phyloP scores from a whole-genome alignment of 2,329 filamentous ascomycete genomes.

The Sphaerulina musiva region DNA sequence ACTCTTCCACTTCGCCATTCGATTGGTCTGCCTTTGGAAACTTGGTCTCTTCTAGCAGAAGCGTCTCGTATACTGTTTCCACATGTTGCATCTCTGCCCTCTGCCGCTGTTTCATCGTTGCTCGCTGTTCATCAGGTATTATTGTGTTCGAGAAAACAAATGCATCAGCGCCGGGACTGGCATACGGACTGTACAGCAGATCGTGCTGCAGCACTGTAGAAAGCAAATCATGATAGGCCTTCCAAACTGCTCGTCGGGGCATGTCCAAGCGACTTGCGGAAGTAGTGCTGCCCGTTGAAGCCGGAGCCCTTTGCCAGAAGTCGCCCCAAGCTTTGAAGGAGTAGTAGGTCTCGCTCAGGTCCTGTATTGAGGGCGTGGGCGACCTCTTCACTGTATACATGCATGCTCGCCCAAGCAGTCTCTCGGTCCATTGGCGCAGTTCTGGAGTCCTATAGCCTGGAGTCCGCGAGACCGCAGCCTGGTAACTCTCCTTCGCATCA shows the following conservation, averaged over 20 bases:
- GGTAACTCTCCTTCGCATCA: conserved; percentile 24
- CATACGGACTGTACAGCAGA: conserved; percentile 46
- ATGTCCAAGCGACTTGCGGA: conserved; percentile 38
- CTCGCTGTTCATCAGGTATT: conserved; percentile 24
- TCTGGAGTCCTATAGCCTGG: conserved; percentile 29
- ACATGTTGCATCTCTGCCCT: conserved; percentile 71
- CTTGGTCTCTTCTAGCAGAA: conserved; percentile 68
- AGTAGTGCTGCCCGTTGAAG: conserved; percentile 19
- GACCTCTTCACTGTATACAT: conserved; percentile 25
- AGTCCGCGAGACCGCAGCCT: conserved; percentile 18
- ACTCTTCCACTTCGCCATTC: conserved; percentile 73
- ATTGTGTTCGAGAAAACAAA: conserved; percentile 31
- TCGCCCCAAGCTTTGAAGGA: conserved; percentile 58
- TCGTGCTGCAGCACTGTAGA: conserved; percentile 67
- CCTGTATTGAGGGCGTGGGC: conserved; percentile 17
- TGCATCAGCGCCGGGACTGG: conserved; percentile 34
- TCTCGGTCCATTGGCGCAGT: conserved; percentile 31
- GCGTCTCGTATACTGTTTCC: conserved; percentile 70
- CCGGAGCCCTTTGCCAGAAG: conserved; percentile 50
- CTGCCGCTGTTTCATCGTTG: conserved; percentile 43
- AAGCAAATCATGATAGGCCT: conserved; percentile 72
- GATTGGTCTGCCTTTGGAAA: conserved; percentile 80
- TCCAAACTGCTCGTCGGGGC: conserved; percentile 64
- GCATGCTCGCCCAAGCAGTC: conserved; percentile 29
- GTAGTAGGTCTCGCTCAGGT: conserved; percentile 23